Percentiles rank a stretch among this genome's conserved stretches.
These are phyloP conservation scores for Stevia rebaudiana DNA, from an alignment of 140 eudicot genomes.

Conservation along the genomic window DNA sequence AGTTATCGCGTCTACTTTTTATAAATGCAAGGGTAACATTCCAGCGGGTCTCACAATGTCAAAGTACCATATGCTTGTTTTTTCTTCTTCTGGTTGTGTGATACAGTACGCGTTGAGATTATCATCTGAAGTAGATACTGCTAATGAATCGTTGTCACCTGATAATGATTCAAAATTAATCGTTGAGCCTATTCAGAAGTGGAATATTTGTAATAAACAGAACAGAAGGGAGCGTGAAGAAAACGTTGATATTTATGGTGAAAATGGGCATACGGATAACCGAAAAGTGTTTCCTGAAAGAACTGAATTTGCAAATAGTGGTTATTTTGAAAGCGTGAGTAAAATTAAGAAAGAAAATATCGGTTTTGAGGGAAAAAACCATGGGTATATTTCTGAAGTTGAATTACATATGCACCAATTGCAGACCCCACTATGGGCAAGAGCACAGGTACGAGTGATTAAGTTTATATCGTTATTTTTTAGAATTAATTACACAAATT, in stretches of 20 bases:
- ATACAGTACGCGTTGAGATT: slow-evolving; percentile 60
- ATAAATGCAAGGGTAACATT: slow-evolving; percentile 40
- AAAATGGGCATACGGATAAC: slow-evolving; percentile 46
- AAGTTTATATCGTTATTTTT: not conserved
- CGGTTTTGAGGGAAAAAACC: slow-evolving; percentile 57
- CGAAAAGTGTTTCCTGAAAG: slow-evolving; percentile 66
- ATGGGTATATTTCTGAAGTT: slow-evolving; percentile 67
- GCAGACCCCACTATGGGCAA: slow-evolving; percentile 59
- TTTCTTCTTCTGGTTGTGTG: slow-evolving; percentile 69
- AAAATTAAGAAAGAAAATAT: slow-evolving; percentile 34
- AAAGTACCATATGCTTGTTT: slow-evolving; percentile 60
- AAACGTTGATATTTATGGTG: slow-evolving; percentile 60
- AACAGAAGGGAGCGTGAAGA: slow-evolving; percentile 59
- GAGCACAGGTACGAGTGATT: slow-evolving; percentile 48
- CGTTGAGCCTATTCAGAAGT: slow-evolving; percentile 81
- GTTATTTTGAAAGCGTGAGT: slow-evolving; percentile 29
- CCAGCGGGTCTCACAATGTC: slow-evolving; percentile 22
- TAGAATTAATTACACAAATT: too few species aligned
- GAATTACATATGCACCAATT: slow-evolving; percentile 72
- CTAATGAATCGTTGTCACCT: slow-evolving; percentile 28
- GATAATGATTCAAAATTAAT: slow-evolving; percentile 54
- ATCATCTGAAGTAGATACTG: slow-evolving; percentile 41
- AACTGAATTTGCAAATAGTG: slow-evolving; percentile 28
- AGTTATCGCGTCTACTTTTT: slow-evolving; percentile 63
- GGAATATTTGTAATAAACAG: slow-evolving; percentile 79